A percentile compares a stretch with the other conserved stretches of the same genome.
Conservation (phyloP, 176 grass and related monocot species). For the Tillandsia leiboldiana region DNA sequence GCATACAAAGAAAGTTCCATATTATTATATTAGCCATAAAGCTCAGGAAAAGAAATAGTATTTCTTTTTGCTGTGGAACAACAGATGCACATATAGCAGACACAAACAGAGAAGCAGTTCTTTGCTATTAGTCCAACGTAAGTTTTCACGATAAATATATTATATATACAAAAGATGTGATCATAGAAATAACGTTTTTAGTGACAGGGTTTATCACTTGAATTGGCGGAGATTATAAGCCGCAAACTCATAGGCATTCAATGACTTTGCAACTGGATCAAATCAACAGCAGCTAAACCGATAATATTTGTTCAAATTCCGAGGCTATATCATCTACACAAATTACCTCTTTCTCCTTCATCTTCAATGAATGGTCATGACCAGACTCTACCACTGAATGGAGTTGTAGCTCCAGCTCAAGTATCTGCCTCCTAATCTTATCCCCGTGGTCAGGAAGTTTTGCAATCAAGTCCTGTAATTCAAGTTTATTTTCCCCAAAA, state of each 20-base stretch:
- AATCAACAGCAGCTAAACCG: conserved; percentile 6
- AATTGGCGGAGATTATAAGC: neutral
- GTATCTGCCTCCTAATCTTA: conserved; percentile 48
- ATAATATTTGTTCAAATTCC: conserved; percentile 18
- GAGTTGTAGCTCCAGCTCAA: conserved; percentile 40
- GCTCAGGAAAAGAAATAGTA: too few relatives aligned
- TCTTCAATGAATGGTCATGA: neutral
- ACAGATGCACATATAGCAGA: too few relatives aligned
- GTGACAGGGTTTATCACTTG: too few relatives aligned
- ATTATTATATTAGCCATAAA: too few relatives aligned
- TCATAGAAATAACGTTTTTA: too few relatives aligned
- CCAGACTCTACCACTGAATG: conserved; percentile 14
- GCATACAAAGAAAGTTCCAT: too few relatives aligned
- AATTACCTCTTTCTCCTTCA: conserved; percentile 25
- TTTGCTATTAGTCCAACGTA: too few relatives aligned
- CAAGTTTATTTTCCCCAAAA: neutral
- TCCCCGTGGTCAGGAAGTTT: conserved; percentile 45
- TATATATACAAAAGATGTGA: too few relatives aligned
- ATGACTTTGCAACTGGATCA: neutral
- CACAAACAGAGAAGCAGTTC: too few relatives aligned
- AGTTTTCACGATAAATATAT: too few relatives aligned
- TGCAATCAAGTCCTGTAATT: conserved; percentile 27
- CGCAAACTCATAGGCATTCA: neutral
- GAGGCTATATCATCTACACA: conserved; percentile 33
- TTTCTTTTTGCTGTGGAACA: too few relatives aligned